A percentile compares a stretch with the other conserved stretches of the same genome.
These are phyloP conservation scores for Hypomyces rosellus DNA, from an alignment of 2,329 filamentous ascomycete genomes.

Conservation along the genomic window DNA sequence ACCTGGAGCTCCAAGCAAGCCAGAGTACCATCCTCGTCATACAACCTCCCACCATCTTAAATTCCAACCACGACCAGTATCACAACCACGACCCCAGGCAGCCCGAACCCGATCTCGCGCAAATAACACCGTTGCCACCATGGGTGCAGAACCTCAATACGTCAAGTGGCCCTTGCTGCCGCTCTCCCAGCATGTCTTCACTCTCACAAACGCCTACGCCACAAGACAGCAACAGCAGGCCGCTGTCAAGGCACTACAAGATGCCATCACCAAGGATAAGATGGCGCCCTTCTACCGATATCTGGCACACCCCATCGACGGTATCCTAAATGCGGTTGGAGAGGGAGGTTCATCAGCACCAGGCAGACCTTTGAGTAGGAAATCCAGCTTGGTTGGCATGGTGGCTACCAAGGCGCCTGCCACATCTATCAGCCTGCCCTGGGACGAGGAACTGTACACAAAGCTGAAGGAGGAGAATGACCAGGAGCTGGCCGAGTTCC, in stretches of 20 bases:
- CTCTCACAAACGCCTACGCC: constrained; percentile 74
- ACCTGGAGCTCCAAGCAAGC: constrained; percentile 6
- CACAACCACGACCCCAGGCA: neutral
- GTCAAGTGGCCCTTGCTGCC: constrained; percentile 77
- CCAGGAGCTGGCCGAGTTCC: constrained; percentile 65
- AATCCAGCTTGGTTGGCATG: constrained; percentile 66
- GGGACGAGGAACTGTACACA: constrained; percentile 86
- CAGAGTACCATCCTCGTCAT: constrained; percentile 4
- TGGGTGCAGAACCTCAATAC: constrained; percentile 78
- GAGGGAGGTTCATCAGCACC: constrained; percentile 49
- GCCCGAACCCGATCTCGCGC: neutral
- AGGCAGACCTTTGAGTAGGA: constrained; percentile 57
- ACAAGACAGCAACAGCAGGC: constrained; percentile 59
- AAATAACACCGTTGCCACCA: constrained; percentile 36
- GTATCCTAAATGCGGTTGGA: constrained; percentile 70
- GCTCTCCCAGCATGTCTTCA: constrained; percentile 80
- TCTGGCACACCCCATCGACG: constrained; percentile 74
- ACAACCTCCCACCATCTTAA: neutral
- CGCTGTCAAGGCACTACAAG: constrained; percentile 67
- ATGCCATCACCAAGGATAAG: constrained; percentile 76
- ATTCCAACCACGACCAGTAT: no score
- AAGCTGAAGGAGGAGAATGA: constrained; percentile 71
- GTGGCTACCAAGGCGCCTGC: constrained; percentile 64
- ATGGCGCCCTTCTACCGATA: constrained; percentile 86
- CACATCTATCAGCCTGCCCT: constrained; percentile 64